Conservation (phyloP, 306 rosid genomes). For the Echinosophora koreensis region DNA sequence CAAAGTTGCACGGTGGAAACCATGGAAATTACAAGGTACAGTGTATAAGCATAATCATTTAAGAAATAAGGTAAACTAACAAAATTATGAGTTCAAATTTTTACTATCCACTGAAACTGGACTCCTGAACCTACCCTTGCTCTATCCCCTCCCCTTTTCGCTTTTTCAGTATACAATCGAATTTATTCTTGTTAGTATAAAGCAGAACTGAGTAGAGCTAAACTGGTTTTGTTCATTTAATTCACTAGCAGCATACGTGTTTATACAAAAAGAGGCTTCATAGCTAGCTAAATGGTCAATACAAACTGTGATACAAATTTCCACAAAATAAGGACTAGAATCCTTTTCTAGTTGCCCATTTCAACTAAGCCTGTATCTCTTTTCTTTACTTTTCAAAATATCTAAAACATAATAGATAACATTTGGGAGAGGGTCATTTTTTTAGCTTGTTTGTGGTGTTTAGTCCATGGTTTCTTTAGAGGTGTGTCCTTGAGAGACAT, state of each 20-base stretch:
- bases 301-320: background rate
- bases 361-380: no score
- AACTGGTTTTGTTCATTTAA: background rate
- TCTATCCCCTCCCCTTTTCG: background rate
- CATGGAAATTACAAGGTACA: conserved; percentile 1
- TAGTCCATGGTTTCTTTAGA: no score
- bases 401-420: no score
- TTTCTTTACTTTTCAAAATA: no score
- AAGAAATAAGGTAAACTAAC: conserved; percentile 12
- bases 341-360: background rate
- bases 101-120: background rate
- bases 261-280: background rate
- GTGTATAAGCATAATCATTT: conserved; percentile 17
- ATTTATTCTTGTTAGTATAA: background rate
- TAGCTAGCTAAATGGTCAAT: background rate
- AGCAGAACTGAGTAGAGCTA: background rate
- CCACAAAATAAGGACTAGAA: background rate
- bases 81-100: background rate
- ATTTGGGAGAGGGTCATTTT: no score
- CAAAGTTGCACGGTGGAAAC: background rate
- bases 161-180: background rate
- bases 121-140: background rate
- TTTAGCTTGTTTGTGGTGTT: no score
- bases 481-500: no score
- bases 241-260: background rate